Percentiles rank a stretch among this genome's conserved stretches.
Evolutionary conservation across 495 filamentous ascomycete species (phyloP).

Genomic region (Hyaloscypha variabilis): DNA sequence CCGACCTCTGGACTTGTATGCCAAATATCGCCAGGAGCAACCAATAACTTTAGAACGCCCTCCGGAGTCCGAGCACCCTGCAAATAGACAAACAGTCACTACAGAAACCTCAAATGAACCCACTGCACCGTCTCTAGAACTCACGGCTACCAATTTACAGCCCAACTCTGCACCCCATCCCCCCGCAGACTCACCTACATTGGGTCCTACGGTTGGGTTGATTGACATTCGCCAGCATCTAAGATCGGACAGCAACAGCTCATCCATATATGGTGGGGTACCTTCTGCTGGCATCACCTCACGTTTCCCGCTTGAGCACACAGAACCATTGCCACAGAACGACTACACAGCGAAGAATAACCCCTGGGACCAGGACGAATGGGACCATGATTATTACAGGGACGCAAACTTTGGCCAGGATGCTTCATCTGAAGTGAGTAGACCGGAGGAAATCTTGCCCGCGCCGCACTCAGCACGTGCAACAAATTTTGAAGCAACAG

Average conservation of each 20-base stretch:
- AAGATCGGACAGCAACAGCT: slow-evolving; percentile 77
- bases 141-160: background rate
- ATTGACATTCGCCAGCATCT: slow-evolving; percentile 86
- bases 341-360: slow-evolving; percentile 43
- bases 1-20: slow-evolving; percentile 31
- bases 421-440: background rate
- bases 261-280: slow-evolving; percentile 67
- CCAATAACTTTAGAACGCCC: slow-evolving; percentile 29
- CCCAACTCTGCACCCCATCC: background rate
- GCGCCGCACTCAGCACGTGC: slow-evolving; percentile 38
- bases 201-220: slow-evolving; percentile 68
- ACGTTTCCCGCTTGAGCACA: slow-evolving; percentile 39
- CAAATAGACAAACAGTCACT: slow-evolving; percentile 33
- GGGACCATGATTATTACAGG: slow-evolving; percentile 39
- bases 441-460: slow-evolving; percentile 3
- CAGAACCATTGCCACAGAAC: slow-evolving; percentile 29
- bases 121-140: no score
- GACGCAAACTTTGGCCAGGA: slow-evolving; percentile 15
- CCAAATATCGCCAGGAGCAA: slow-evolving; percentile 46
- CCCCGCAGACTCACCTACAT: slow-evolving; percentile 73
- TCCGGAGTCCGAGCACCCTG: slow-evolving; percentile 37
- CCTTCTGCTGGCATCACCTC: slow-evolving; percentile 45
- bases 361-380: slow-evolving; percentile 55
- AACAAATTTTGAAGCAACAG: slow-evolving; percentile 30
- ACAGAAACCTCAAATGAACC: slow-evolving; percentile 23